Conservation (phyloP, 2,329 filamentous ascomycete genomes). For the Venturiaceae sp. region DNA sequence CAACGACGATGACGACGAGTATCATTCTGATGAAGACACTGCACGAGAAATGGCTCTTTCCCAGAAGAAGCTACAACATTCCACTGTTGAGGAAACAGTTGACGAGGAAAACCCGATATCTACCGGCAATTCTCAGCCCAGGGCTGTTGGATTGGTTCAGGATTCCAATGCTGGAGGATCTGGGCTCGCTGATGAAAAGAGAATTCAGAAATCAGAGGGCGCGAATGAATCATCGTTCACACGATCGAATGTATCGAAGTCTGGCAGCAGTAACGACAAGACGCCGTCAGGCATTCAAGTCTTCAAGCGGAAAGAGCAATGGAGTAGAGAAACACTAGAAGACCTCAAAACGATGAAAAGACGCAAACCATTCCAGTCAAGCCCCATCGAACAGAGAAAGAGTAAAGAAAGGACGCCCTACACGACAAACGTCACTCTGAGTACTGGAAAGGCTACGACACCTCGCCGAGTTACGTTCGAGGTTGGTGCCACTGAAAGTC, state of each 20-base stretch:
- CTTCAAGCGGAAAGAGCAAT: slow-evolving; percentile 8
- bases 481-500: not conserved
- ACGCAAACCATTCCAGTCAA: not conserved
- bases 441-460: slow-evolving; percentile 1
- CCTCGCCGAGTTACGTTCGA: slow-evolving; percentile 5
- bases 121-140: not conserved
- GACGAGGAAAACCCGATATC: not conserved
- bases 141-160: no score
- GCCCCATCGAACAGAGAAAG: not conserved
- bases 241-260: not conserved
- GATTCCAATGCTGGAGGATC: not conserved
- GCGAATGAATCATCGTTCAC: not conserved
- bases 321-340: not conserved
- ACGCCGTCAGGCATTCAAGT: slow-evolving; percentile 15
- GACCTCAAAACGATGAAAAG: slow-evolving; percentile 7
- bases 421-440: not conserved
- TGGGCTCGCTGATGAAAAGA: not conserved
- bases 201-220: not conserved
- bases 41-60: not conserved
- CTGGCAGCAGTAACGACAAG: not conserved
- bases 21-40: slow-evolving; percentile 32
- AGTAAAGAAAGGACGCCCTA: not conserved
- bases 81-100: slow-evolving; percentile 19
- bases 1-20: slow-evolving; percentile 11
- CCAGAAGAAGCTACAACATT: not conserved